Evolutionary conservation across 2,329 filamentous ascomycete species (phyloP), one percentile per base, ranked within the genome.

Genomic region (Cercospora sp.): DNA sequence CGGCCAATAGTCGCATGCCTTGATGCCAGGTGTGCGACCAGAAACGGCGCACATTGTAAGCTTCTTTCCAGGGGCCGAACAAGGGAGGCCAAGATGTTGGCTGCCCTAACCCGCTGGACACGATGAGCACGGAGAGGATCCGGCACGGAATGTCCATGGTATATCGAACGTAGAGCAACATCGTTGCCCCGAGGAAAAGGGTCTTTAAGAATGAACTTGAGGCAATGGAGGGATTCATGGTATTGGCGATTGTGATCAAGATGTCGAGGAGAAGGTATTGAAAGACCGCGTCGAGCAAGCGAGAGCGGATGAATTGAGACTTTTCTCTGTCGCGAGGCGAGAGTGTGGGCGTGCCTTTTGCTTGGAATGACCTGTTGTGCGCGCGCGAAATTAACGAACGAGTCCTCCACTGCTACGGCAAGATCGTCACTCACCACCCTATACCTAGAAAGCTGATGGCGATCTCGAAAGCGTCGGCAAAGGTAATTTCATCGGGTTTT

Each of bases 11-110:
- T 10, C 60, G 60, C 60, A 62, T 62, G 33, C 60, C 60, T 31
- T 62, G 60, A 48, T 62, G 60, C 60, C 60, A 62, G 36, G 60
- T 62, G 18, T 62, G 60, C 26, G 60, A 62, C 60, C 60, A 62
- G 60, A 62, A 62, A 26, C 60, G 33, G 26, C 60, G 60, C 9
- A 62, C 20, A 16, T 33, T 62, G 23, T 45, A 62, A 6, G 60
- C 33, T 28, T 62, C 60, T n/a, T 31, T 26, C 60, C 60, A 62
- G 23, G 60, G 23, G 8, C 60, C 60, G 20, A 62, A 62, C 10
- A 62, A 23, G 16, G 60, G 60, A 13, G 60, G 36, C 60, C 60
- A 62, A 33, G 33, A 45, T 16, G 33, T 20, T 12, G 60, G 60
- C 13, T 18, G 23, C 13, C 60, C 42, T 31, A 18, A 20, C 2